Base-by-base conservation (phyloP, 2,329 filamentous ascomycete species). In the Arthrobotrys conoides region DNA sequence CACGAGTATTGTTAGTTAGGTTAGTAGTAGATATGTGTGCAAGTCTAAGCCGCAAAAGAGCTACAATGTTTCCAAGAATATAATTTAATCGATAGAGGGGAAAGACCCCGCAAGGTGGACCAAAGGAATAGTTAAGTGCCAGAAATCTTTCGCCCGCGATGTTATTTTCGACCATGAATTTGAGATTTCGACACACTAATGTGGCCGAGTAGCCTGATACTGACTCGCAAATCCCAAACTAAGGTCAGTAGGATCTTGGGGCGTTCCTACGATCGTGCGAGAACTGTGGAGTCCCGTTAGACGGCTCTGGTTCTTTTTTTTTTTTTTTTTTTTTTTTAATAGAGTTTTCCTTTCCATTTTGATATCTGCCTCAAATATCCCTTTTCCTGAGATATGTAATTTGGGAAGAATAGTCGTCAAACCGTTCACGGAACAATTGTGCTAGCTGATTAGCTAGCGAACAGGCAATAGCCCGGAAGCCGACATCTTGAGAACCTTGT, bases 21-120 rank as follows among this genome's bases (percentile, higher is more conserved):
- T n/a, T n/a, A n/a, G n/a, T n/a, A n/a, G n/a, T n/a, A n/a, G n/a
- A n/a, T n/a, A n/a, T 30, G 6, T 30, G 27, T 30, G 27, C 27
- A 30, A 30, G 68, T 78, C 75, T 78, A 78, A 78, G 75, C 75
- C 75, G 68, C 75, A 72, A 76, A 67, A 70, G 44, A 57, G 65
- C 68, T 41, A 63, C 51, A 48, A n/a, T 12, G 14, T 64, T 30
- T 69, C 68, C 63, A 72, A 78, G 41, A 72, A 78, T 72, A 69
- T n/a, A n/a, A n/a, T n/a, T 64, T 33, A 44, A 46, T 61, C 63
- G 67, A 77, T 61, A 64, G 67, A 77, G 27, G 67, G 1, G 6
- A 46, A 46, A 59, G 63, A 55, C 68, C 63, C 44, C 67, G 48
- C 38, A 38, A 30, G 18, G 57, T 76, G 38, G 46, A 65, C 46